A percentile compares a stretch with the other conserved stretches of the same genome.
phyloP scores from a whole-genome alignment of 306 rosid species.

The Castanea sativa region DNA sequence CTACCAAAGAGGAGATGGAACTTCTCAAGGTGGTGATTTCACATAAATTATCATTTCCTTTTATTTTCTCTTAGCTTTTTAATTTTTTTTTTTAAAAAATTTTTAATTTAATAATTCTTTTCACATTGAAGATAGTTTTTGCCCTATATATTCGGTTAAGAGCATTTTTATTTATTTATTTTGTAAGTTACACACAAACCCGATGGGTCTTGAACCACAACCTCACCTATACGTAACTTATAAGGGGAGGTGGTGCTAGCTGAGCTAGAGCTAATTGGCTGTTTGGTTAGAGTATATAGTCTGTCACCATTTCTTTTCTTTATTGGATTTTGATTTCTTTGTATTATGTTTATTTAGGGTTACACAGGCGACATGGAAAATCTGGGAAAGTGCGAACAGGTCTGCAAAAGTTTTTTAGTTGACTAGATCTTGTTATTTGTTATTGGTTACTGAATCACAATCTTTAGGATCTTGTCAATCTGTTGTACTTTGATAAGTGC shows the following conservation, averaged over 20 bases:
- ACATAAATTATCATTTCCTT: constrained; percentile 6
- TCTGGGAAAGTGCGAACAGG: constrained; percentile 98
- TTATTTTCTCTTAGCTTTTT: constrained; percentile 8
- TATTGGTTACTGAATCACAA: constrained; percentile 11
- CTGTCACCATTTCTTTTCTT: background rate
- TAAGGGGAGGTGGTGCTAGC: too few relatives aligned
- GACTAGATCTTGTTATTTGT: constrained; percentile 17
- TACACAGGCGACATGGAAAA: constrained; percentile 82
- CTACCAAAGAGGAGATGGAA: constrained; percentile 98
- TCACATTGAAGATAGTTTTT: background rate
- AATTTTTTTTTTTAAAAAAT: too few relatives aligned
- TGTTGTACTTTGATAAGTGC: background rate
- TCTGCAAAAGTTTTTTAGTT: constrained; percentile 35
- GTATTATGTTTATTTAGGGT: constrained; percentile 48
- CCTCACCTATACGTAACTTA: too few relatives aligned
- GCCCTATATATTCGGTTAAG: background rate
- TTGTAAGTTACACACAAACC: too few relatives aligned
- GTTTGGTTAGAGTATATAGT: constrained; percentile 16
- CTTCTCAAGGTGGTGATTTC: constrained; percentile 76
- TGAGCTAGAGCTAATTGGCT: background rate
- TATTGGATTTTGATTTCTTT: constrained; percentile 29
- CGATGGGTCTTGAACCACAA: too few relatives aligned
- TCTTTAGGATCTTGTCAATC: background rate
- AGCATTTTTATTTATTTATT: too few relatives aligned
- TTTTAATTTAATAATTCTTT: background rate